phyloP scores from a whole-genome alignment of 1,284 basidiomycete species.

The Calocybe gambosa region DNA sequence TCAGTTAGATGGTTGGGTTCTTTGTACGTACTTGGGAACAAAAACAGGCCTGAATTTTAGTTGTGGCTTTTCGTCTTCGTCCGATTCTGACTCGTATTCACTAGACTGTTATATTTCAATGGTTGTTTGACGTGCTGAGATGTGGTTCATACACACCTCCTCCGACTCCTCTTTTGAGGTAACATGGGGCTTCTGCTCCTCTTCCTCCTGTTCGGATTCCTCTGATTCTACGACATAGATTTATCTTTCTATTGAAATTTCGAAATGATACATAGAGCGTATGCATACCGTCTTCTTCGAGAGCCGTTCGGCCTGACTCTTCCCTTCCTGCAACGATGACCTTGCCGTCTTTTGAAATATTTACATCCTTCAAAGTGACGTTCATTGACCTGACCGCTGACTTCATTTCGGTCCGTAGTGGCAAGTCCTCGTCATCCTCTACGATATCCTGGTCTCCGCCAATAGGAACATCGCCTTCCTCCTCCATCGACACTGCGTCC shows the following conservation, averaged over 20 bases:
- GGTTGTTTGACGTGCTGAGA: slow-evolving; percentile 1
- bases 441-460: slow-evolving; percentile 46
- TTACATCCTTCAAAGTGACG: slow-evolving; percentile 67
- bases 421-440: slow-evolving; percentile 42
- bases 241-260: not conserved
- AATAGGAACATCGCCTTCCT: slow-evolving; percentile 54
- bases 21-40: slow-evolving; percentile 69
- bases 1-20: not conserved
- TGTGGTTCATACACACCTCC: slow-evolving; percentile 30
- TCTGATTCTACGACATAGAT: slow-evolving; percentile 27
- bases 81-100: slow-evolving; percentile 70
- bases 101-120: slow-evolving; percentile 48
- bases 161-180: slow-evolving; percentile 36
- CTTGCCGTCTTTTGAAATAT: slow-evolving; percentile 70
- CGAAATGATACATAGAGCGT: not conserved
- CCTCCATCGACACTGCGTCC: slow-evolving; percentile 34
- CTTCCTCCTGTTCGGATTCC: slow-evolving; percentile 43
- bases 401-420: slow-evolving; percentile 23
- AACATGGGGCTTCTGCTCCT: slow-evolving; percentile 26
- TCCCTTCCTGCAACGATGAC: slow-evolving; percentile 70
- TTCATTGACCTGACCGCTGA: slow-evolving; percentile 53
- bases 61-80: slow-evolving; percentile 59
- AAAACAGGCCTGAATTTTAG: slow-evolving; percentile 81
- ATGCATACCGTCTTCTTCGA: slow-evolving; percentile 34
- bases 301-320: slow-evolving; percentile 63